Evolutionary conservation across 805 yeast genomes (phyloP).

Genomic region (Zygosaccharomyces rouxii): DNA sequence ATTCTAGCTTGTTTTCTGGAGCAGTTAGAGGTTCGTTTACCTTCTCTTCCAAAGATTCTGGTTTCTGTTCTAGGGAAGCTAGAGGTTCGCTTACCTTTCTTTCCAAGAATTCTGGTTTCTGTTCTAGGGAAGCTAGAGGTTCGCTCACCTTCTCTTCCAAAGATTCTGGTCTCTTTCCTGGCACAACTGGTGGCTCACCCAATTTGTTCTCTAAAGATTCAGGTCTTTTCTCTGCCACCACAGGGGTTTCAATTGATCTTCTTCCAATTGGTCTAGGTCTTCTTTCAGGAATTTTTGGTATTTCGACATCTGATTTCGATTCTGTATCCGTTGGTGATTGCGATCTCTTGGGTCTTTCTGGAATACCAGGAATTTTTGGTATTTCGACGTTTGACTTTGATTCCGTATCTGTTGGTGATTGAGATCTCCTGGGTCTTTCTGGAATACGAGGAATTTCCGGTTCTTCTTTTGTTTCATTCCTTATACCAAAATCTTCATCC

Average conservation of each 20-base stretch:
- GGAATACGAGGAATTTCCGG: not conserved
- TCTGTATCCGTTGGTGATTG: not conserved
- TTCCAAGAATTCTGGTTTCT: constrained; percentile 6
- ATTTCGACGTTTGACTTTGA: not conserved
- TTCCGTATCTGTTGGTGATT: not conserved
- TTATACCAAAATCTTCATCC: not conserved
- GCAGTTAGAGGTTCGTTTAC: too few species aligned
- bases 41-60: not conserved
- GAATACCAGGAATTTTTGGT: not conserved
- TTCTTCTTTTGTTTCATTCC: not conserved
- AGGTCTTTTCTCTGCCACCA: constrained; percentile 13
- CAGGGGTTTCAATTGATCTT: constrained; percentile 7
- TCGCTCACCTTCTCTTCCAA: not conserved
- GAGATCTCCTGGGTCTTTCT: not conserved
- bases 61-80: constrained; percentile 2
- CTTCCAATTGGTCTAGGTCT: not conserved
- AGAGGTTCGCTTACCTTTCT: not conserved
- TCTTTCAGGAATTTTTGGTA: not conserved
- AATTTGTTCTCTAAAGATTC: not conserved
- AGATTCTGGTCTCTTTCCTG: not conserved
- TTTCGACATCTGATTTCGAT: not conserved
- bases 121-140: not conserved
- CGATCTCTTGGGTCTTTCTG: not conserved
- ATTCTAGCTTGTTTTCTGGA: too few species aligned
- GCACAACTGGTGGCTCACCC: constrained; percentile 2